A percentile compares a stretch with the other conserved stretches of the same genome.
Conservation (phyloP, 2,329 filamentous ascomycete genomes). For the Fusarium pseudoanthophilum region DNA sequence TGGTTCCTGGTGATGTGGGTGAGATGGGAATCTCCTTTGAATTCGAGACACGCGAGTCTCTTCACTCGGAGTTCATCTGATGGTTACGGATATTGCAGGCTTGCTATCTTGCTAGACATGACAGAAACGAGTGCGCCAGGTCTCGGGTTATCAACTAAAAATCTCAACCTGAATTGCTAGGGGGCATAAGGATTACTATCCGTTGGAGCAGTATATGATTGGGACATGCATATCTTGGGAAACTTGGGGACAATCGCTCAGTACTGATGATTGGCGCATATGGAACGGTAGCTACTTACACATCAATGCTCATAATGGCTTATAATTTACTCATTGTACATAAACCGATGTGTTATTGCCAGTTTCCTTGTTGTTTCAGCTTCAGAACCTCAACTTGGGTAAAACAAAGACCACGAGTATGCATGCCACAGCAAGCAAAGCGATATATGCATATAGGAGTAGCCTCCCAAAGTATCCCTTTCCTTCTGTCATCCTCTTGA, state of each 20-base stretch:
- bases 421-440: conserved; percentile 80
- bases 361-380: background rate
- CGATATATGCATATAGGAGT: conserved; percentile 86
- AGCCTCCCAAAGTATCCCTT: conserved; percentile 87
- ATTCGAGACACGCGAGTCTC: conserved; percentile 1
- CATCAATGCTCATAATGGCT: background rate
- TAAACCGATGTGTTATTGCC: background rate
- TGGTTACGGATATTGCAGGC: background rate
- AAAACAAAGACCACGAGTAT: conserved; percentile 84
- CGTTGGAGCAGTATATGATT: background rate
- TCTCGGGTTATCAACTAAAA: background rate
- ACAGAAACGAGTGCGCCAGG: background rate
- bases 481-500: conserved; percentile 86
- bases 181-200: background rate
- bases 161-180: background rate
- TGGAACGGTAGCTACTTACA: background rate
- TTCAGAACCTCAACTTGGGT: conserved; percentile 82
- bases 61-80: background rate
- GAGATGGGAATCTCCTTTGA: background rate
- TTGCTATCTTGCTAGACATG: background rate
- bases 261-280: background rate
- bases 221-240: background rate
- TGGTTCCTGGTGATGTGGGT: background rate
- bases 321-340: background rate
- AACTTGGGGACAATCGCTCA: background rate